Evolutionary conservation across 2,329 filamentous ascomycete genomes (phyloP).

Genomic region (Cercospora nicotianae): DNA sequence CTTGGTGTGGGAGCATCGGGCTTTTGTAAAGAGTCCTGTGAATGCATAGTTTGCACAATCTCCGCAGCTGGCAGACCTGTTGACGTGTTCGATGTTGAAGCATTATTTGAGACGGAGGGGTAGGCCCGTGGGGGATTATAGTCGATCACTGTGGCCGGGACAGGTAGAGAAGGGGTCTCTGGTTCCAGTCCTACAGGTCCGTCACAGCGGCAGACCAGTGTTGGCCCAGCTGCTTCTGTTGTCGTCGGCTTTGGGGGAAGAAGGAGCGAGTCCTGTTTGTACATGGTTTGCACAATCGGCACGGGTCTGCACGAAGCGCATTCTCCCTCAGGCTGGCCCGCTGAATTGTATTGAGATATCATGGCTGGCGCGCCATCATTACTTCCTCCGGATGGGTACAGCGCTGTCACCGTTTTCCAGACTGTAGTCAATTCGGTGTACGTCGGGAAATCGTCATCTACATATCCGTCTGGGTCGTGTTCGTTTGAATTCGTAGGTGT

Average conservation of each 20-base stretch:
- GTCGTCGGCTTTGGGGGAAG: neutral
- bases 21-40: neutral
- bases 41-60: constrained; percentile 1
- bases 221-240: neutral
- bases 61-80: neutral
- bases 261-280: neutral
- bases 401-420: neutral
- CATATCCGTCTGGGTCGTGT: neutral
- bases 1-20: neutral
- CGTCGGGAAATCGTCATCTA: neutral
- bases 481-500: neutral
- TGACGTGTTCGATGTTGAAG: neutral
- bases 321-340: neutral
- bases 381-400: neutral
- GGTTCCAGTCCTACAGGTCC: neutral
- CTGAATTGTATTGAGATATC: neutral
- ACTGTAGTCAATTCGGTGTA: neutral
- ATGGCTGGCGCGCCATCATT: neutral
- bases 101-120: neutral
- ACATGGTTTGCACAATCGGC: neutral
- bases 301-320: neutral
- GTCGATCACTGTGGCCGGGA: neutral
- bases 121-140: neutral
- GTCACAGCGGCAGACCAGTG: neutral
- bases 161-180: neutral